These are phyloP conservation scores for Chalaropsis ovoidea DNA, from an alignment of 2,329 filamentous ascomycete species.

Conservation along the genomic window DNA sequence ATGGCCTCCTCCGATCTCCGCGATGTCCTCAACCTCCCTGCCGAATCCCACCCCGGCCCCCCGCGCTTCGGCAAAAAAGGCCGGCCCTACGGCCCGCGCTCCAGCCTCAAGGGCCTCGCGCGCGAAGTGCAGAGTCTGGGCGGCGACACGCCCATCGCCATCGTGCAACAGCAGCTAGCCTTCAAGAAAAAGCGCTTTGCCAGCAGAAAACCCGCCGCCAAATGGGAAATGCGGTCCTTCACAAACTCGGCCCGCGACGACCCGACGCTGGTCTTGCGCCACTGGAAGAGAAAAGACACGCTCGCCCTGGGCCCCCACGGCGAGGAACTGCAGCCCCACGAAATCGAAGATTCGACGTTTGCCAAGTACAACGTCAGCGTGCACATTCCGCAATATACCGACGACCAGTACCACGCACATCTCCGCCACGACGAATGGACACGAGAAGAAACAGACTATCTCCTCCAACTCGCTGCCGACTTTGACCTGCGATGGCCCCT, in stretches of 20 bases:
- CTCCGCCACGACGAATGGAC: slow-evolving; percentile 72
- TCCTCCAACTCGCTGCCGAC: slow-evolving; percentile 63
- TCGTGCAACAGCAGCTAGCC: slow-evolving; percentile 49
- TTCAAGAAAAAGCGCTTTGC: slow-evolving; percentile 51
- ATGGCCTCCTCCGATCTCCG: slow-evolving; percentile 74
- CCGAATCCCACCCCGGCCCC: slow-evolving; percentile 41
- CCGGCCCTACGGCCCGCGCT: slow-evolving; percentile 51
- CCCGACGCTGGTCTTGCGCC: slow-evolving; percentile 55
- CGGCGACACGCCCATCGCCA: slow-evolving; percentile 56
- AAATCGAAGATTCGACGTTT: slow-evolving; percentile 54
- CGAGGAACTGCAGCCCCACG: slow-evolving; percentile 26
- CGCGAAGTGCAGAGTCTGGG: slow-evolving; percentile 56
- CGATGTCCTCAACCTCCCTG: slow-evolving; percentile 74
- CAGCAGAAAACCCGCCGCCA: slow-evolving; percentile 46
- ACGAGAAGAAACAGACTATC: slow-evolving; percentile 85
- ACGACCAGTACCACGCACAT: slow-evolving; percentile 72
- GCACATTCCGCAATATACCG: slow-evolving; percentile 68
- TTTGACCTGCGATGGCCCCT: slow-evolving; percentile 85
- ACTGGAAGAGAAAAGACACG: slow-evolving; percentile 60
- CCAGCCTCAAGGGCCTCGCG: slow-evolving; percentile 53
- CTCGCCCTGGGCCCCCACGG: slow-evolving; percentile 21
- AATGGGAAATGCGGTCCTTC: slow-evolving; percentile 62
- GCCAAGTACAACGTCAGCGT: slow-evolving; percentile 81
- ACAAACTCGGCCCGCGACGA: slow-evolving; percentile 67
- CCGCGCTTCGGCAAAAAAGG: slow-evolving; percentile 62